phyloP scores from a whole-genome alignment of 768 basidiomycete genomes.

The Cantharellus anzutake region DNA sequence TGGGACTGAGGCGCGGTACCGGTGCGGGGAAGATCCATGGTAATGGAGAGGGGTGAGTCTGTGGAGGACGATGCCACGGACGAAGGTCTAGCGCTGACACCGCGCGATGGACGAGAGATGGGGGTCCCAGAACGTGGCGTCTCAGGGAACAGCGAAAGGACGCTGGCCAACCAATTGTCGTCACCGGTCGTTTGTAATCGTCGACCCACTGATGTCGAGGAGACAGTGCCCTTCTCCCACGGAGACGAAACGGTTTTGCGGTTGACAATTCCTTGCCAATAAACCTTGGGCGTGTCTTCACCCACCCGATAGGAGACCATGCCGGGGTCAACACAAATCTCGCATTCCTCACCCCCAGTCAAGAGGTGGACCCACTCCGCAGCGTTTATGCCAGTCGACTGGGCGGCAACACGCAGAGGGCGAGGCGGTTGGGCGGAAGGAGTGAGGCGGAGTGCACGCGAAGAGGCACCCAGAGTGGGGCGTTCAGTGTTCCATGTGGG shows the following conservation, averaged over 20 bases:
- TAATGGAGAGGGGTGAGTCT: neutral
- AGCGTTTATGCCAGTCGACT: neutral
- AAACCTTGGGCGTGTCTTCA: neutral
- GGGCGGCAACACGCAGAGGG: neutral
- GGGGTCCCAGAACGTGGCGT: neutral
- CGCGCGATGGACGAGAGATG: neutral
- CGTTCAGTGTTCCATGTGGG: neutral
- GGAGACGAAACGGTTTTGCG: neutral
- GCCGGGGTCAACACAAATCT: neutral
- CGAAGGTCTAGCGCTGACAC: neutral
- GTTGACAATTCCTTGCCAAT: neutral
- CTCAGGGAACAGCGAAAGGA: neutral
- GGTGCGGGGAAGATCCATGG: neutral
- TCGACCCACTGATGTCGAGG: no score
- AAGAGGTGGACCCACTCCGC: neutral
- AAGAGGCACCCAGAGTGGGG: neutral
- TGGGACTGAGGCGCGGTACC: neutral
- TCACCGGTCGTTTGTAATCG: neutral
- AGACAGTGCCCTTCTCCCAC: neutral
- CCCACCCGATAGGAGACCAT: neutral
- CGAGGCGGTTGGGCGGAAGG: neutral
- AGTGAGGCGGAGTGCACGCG: neutral
- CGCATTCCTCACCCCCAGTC: neutral
- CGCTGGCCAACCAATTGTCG: neutral
- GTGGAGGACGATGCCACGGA: neutral